These are phyloP conservation scores for Cladosporium oxysporum DNA, from an alignment of 2,329 filamentous ascomycete genomes.

Conservation along the genomic window DNA sequence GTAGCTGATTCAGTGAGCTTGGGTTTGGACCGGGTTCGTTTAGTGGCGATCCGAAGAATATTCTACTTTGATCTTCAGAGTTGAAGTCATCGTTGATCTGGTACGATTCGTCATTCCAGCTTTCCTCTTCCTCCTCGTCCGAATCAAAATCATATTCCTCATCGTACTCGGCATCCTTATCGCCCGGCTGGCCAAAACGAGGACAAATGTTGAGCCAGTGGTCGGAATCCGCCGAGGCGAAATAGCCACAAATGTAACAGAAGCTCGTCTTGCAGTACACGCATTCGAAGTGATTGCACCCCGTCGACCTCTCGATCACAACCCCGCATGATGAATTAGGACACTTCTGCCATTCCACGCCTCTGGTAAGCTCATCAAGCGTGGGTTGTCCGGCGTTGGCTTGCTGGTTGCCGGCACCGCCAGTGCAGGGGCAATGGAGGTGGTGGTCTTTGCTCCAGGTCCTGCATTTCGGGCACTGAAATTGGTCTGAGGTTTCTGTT, in stretches of 20 bases:
- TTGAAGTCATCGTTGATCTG: background rate
- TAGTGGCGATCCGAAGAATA: background rate
- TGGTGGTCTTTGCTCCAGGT: background rate
- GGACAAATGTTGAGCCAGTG: background rate
- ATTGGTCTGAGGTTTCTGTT: background rate
- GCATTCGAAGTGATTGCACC: background rate
- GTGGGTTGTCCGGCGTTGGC: background rate
- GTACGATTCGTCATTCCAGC: background rate
- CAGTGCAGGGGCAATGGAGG: background rate
- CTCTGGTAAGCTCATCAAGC: background rate
- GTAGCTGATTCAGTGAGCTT: background rate
- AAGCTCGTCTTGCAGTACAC: background rate
- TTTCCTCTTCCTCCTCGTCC: background rate
- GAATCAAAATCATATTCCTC: background rate
- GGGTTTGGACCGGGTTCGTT: background rate
- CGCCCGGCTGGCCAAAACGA: background rate
- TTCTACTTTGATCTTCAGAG: background rate
- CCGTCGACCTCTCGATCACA: background rate
- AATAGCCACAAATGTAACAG: background rate
- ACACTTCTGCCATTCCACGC: background rate
- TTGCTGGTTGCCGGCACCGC: background rate
- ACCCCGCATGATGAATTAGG: background rate
- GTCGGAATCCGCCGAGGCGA: background rate
- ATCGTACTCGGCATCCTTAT: background rate
- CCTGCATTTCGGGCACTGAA: background rate